Conservation (phyloP, 106 monocot species). For the Iris macrosiphon region DNA sequence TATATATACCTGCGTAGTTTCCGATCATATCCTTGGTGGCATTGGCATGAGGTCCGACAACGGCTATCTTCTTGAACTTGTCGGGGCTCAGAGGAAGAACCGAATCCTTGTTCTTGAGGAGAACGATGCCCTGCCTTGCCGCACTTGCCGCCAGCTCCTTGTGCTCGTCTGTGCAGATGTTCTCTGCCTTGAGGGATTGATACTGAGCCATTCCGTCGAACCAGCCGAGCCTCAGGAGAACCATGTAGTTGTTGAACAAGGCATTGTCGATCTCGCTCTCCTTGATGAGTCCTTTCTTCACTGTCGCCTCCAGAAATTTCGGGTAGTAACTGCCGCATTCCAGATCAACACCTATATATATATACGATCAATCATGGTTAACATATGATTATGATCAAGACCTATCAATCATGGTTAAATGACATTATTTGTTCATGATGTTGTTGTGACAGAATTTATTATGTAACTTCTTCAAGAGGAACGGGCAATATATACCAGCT, state of each 20-base stretch:
- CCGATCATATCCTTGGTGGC: conserved; percentile 25
- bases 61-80: background rate
- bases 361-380: background rate
- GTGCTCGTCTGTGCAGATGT: conserved; percentile 19
- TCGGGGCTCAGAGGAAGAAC: background rate
- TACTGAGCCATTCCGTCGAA: conserved; percentile 25
- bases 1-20: conserved; percentile 31
- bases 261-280: conserved; percentile 40
- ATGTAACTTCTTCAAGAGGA: too few relatives aligned
- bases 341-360: conserved; percentile 28
- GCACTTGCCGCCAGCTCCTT: conserved; percentile 17
- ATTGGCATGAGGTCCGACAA: conserved; percentile 35
- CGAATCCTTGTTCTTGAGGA: conserved; percentile 20
- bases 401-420: too few relatives aligned
- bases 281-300: conserved; percentile 15
- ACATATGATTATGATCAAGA: background rate
- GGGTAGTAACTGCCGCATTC: conserved; percentile 25
- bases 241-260: conserved; percentile 16
- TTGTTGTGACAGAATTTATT: too few relatives aligned
- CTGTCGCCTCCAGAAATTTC: conserved; percentile 5
- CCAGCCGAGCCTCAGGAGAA: conserved; percentile 41
- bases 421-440: too few relatives aligned
- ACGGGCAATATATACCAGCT: conserved; percentile 15
- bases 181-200: conserved; percentile 4
- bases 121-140: conserved; percentile 32